Evolutionary conservation across 441 rosid species (phyloP).

Genomic region (Monsonia emarginata): DNA sequence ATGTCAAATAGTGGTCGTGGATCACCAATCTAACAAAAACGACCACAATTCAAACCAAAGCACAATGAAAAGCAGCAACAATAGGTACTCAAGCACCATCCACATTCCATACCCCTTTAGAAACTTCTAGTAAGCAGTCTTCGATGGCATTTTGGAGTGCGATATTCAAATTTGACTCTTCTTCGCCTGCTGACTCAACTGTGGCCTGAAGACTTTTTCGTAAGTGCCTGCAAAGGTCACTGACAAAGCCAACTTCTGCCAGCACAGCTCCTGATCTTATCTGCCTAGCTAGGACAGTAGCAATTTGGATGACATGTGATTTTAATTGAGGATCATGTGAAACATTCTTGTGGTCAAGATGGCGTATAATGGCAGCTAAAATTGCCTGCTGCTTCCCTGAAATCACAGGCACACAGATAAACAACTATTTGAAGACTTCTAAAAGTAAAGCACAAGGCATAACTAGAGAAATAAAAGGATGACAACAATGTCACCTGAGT

Average conservation of each 20-base stretch:
- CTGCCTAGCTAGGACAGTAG: conserved; percentile 66
- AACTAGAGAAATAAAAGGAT: conserved; percentile 9
- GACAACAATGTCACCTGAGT: conserved; percentile 40
- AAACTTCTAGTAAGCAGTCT: conserved; percentile 85
- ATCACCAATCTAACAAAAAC: conserved; percentile 44
- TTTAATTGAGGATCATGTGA: conserved; percentile 69
- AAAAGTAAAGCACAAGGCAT: not conserved
- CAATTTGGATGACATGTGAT: conserved; percentile 57
- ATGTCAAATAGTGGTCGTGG: conserved; percentile 54
- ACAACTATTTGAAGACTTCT: not conserved
- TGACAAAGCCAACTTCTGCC: conserved; percentile 64
- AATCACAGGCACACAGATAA: conserved; percentile 16
- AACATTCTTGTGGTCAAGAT: conserved; percentile 85
- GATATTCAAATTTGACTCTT: conserved; percentile 52
- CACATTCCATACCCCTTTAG: conserved; percentile 56
- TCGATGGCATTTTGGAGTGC: conserved; percentile 76
- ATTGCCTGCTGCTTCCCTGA: conserved; percentile 74
- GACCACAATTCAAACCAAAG: conserved; percentile 15
- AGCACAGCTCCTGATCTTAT: conserved; percentile 58
- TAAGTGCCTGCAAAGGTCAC: conserved; percentile 87
- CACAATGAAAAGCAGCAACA: conserved; percentile 11
- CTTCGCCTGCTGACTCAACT: conserved; percentile 54
- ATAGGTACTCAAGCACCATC: conserved; percentile 2
- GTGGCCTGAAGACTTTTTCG: conserved; percentile 84
- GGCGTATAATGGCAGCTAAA: conserved; percentile 69